phyloP scores from a whole-genome alignment of 495 filamentous ascomycete species.

The Oidiodendron maius region DNA sequence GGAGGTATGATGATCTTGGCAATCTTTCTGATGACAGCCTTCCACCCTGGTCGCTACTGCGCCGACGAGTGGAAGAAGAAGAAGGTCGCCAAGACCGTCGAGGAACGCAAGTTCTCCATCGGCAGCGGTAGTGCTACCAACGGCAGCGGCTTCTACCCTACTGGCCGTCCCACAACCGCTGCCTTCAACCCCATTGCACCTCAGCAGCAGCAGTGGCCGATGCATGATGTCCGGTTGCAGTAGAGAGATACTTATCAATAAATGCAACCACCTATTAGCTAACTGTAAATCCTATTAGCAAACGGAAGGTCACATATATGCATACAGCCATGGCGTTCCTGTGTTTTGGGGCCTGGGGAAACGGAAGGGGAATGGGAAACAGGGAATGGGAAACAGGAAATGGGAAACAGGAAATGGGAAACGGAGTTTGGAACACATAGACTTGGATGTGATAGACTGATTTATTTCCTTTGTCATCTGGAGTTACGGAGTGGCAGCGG shows the following conservation, averaged over 20 bases:
- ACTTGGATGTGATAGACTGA: not conserved
- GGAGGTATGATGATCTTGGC: conserved; percentile 48
- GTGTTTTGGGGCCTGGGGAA: not conserved
- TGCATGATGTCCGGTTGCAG: not conserved
- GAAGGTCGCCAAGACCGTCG: not conserved
- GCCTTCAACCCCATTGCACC: not conserved
- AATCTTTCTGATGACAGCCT: conserved; percentile 32
- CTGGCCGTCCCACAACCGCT: not conserved
- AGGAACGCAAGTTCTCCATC: not conserved
- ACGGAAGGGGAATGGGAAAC: not conserved
- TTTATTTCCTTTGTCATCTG: not conserved
- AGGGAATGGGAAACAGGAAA: not conserved
- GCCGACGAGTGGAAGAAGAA: conserved; percentile 14
- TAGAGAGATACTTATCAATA: not conserved
- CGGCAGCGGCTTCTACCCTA: not conserved
- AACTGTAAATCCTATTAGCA: too few relatives aligned
- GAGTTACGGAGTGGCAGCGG: too few relatives aligned
- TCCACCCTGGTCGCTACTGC: conserved; percentile 28
- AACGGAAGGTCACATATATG: not conserved
- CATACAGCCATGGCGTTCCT: not conserved
- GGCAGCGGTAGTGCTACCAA: not conserved
- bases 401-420: not conserved
- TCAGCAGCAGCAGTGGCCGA: not conserved
- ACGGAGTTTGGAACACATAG: too few relatives aligned
- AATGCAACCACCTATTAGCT: not conserved